phyloP scores from a whole-genome alignment of 805 yeast genomes.

The Yarrowia phangngaensis region DNA sequence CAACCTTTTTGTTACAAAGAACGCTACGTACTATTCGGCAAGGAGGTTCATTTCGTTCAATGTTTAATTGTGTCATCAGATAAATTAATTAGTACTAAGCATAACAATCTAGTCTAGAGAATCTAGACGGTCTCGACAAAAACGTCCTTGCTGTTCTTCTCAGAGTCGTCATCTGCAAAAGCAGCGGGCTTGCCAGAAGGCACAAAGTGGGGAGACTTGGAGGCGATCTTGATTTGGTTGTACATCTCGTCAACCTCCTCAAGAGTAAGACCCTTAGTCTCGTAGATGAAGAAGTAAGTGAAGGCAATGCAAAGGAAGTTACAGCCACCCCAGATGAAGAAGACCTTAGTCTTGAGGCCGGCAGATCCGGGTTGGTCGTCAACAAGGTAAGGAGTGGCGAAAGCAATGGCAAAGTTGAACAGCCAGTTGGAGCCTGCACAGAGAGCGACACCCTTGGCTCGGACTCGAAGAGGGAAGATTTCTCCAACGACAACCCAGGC shows the following conservation, averaged over 20 bases:
- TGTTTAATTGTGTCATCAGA: no score
- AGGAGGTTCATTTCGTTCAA: no score
- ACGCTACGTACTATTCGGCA: no score
- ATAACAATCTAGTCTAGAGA: not conserved
- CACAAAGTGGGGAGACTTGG: conserved; percentile 15
- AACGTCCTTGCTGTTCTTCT: conserved; percentile 8
- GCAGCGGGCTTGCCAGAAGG: not conserved
- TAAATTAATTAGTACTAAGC: no score
- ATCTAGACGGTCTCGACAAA: conserved; percentile 6
- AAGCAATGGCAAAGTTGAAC: conserved; percentile 40
- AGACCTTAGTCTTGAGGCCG: conserved; percentile 41
- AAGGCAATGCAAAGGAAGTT: conserved; percentile 28
- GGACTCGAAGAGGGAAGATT: conserved; percentile 58
- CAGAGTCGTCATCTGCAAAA: not conserved
- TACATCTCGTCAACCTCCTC: conserved; percentile 70
- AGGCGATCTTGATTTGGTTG: conserved; percentile 30
- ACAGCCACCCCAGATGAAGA: conserved; percentile 35
- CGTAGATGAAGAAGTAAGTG: conserved; percentile 54
- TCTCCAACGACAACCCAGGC: conserved; percentile 68
- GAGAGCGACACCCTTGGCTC: conserved; percentile 64
- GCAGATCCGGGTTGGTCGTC: conserved; percentile 51
- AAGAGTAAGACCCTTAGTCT: conserved; percentile 65
- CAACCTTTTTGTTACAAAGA: no score
- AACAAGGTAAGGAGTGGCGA: conserved; percentile 34
- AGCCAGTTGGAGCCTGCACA: conserved; percentile 68